These are phyloP conservation scores for Podaxis carcinomalis DNA, from an alignment of 768 basidiomycete genomes.

Conservation along the genomic window DNA sequence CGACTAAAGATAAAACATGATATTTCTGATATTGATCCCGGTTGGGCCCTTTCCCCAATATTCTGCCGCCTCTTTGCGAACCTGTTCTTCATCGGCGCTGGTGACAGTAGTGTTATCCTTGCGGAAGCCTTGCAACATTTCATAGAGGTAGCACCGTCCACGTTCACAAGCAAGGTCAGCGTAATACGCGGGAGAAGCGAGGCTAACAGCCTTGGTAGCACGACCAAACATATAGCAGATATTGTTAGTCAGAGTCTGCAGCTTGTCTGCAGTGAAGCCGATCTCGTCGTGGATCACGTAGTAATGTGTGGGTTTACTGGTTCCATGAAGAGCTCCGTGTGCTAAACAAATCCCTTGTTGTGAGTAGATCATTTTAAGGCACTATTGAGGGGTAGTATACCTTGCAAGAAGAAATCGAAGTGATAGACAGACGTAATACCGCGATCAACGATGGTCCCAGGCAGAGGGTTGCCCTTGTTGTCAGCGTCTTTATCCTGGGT, in stretches of 20 bases:
- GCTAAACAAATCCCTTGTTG: conserved; percentile 30
- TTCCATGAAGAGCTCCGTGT: conserved; percentile 72
- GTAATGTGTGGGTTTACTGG: conserved; percentile 75
- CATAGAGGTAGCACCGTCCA: conserved; percentile 72
- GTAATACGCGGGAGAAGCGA: conserved; percentile 79
- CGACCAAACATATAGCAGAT: conserved; percentile 80
- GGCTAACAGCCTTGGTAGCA: conserved; percentile 82
- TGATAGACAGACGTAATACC: conserved; percentile 67
- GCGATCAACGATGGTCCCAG: conserved; percentile 80
- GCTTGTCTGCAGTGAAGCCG: conserved; percentile 57
- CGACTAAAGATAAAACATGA: conserved; percentile 71
- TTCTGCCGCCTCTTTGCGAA: conserved; percentile 46
- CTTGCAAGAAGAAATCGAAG: conserved; percentile 69
- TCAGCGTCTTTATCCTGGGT: conserved; percentile 48
- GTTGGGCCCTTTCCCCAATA: conserved; percentile 57
- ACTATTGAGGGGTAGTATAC: conserved; percentile 20
- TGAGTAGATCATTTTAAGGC: background rate
- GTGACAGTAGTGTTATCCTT: conserved; percentile 12
- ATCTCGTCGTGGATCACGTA: conserved; percentile 81
- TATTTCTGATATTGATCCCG: conserved; percentile 48
- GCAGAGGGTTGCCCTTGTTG: conserved; percentile 65
- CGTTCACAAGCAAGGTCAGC: conserved; percentile 65
- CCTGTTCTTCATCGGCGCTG: conserved; percentile 40
- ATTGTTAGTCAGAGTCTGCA: conserved; percentile 69
- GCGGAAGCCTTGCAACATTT: conserved; percentile 52